Evolutionary conservation across 192 early-diverging fungal genomes (phyloP).

Genomic region (Podila verticillata): DNA sequence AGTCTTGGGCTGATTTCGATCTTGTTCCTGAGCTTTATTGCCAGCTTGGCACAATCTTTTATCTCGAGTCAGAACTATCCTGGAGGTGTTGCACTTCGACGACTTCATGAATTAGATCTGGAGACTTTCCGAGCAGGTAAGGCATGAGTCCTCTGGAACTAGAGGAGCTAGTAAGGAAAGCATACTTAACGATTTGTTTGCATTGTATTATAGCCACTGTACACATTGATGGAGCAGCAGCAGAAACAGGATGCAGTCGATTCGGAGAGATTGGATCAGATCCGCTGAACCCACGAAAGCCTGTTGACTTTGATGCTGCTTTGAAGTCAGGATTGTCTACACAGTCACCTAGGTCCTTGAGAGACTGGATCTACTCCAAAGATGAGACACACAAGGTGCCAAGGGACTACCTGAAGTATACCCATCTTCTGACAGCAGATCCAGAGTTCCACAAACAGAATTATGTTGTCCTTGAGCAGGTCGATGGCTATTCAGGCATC

Average conservation of each 20-base stretch:
- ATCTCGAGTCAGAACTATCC: conserved; percentile 89
- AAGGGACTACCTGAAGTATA: conserved; percentile 60
- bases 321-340: background rate
- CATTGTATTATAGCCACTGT: conserved; percentile 31
- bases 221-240: conserved; percentile 80
- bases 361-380: conserved; percentile 75
- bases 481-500: conserved; percentile 58
- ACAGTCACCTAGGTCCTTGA: background rate
- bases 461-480: conserved; percentile 48
- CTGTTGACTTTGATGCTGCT: background rate
- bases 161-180: background rate
- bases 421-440: conserved; percentile 60
- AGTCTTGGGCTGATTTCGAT: conserved; percentile 16
- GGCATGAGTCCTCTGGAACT: background rate
- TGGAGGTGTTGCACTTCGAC: conserved; percentile 80
- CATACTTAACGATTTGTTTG: background rate
- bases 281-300: background rate
- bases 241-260: conserved; percentile 86
- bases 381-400: conserved; percentile 61
- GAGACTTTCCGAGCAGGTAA: conserved; percentile 21
- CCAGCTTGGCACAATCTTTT: conserved; percentile 52
- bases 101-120: conserved; percentile 64
- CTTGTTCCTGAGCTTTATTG: conserved; percentile 31
- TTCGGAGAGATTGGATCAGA: conserved; percentile 68
- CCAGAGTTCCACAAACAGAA: conserved; percentile 51